A percentile compares a stretch with the other conserved stretches of the same genome.
phyloP scores from a whole-genome alignment of 768 basidiomycete species.

The Suillus clintonianus region DNA sequence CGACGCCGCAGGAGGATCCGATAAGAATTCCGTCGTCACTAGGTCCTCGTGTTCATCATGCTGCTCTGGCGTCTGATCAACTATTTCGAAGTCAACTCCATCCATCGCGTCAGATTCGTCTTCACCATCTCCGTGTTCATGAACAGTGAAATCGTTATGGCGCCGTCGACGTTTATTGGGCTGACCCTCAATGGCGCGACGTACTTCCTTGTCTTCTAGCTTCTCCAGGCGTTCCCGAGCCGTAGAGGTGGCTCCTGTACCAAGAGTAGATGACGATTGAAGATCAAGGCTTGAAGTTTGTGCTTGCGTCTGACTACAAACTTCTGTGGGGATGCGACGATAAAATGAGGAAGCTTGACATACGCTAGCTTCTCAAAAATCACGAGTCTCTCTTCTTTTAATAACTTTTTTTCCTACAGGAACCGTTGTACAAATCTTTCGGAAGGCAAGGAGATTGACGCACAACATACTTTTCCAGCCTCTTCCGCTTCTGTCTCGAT shows the following conservation, averaged over 20 bases:
- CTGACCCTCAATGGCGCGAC: slow-evolving; percentile 51
- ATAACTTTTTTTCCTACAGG: slow-evolving; percentile 83
- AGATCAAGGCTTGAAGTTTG: slow-evolving; percentile 60
- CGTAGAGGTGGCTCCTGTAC: slow-evolving; percentile 67
- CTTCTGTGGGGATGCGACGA: slow-evolving; percentile 25
- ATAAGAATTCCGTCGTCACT: slow-evolving; percentile 6
- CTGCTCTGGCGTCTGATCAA: not conserved
- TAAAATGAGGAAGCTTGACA: slow-evolving; percentile 27
- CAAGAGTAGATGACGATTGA: slow-evolving; percentile 82
- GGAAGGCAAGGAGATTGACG: slow-evolving; percentile 24
- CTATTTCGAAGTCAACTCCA: slow-evolving; percentile 11
- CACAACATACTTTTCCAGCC: slow-evolving; percentile 92
- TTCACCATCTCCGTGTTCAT: slow-evolving; percentile 28
- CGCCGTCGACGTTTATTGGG: slow-evolving; percentile 52
- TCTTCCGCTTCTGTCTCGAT: slow-evolving; percentile 83
- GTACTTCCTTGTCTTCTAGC: slow-evolving; percentile 59
- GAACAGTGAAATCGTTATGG: slow-evolving; percentile 25
- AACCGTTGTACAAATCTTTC: not conserved
- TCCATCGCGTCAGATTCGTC: slow-evolving; percentile 36
- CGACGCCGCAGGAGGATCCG: slow-evolving; percentile 17
- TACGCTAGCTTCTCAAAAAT: slow-evolving; percentile 85
- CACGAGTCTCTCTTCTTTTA: slow-evolving; percentile 79
- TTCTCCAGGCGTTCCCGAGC: slow-evolving; percentile 61
- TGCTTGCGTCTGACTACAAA: slow-evolving; percentile 73
- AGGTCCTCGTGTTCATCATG: not conserved